A percentile compares a stretch with the other conserved stretches of the same genome.
Evolutionary conservation across 2,329 filamentous ascomycete genomes (phyloP).

Genomic region (Whalleya microplaca): DNA sequence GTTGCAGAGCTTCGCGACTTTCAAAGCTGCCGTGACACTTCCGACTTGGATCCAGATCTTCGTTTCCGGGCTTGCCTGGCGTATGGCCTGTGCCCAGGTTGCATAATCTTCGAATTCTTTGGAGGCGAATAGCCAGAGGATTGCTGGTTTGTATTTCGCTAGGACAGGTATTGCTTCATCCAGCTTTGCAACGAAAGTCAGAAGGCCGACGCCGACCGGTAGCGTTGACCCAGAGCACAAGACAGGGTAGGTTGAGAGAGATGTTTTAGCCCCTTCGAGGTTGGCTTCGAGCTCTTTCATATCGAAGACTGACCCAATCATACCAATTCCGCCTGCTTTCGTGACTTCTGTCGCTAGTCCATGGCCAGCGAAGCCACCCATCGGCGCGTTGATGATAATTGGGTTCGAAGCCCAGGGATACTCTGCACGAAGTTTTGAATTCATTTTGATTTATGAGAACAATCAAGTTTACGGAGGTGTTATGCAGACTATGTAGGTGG

Average conservation of each 20-base stretch:
- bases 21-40: slow-evolving; percentile 49
- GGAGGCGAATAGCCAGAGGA: slow-evolving; percentile 22
- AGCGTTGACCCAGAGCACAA: too few relatives aligned
- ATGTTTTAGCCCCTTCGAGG: background rate
- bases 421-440: background rate
- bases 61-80: slow-evolving; percentile 43
- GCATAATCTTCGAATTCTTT: slow-evolving; percentile 1
- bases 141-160: too few relatives aligned
- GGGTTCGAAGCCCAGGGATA: slow-evolving; percentile 3
- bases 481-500: too few relatives aligned
- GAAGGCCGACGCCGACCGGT: too few relatives aligned
- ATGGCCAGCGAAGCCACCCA: slow-evolving; percentile 5
- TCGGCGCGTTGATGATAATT: slow-evolving; percentile 8
- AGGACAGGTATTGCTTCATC: too few relatives aligned
- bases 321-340: slow-evolving; percentile 6
- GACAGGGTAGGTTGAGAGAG: too few relatives aligned
- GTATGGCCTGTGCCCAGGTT: slow-evolving; percentile 32
- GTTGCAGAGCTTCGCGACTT: slow-evolving; percentile 39
- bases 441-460: too few relatives aligned
- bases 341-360: slow-evolving; percentile 6
- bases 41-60: slow-evolving; percentile 59
- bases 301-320: slow-evolving; percentile 2
- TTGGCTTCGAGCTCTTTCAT: background rate
- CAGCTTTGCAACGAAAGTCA: too few relatives aligned
- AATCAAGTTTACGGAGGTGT: too few relatives aligned